These are phyloP conservation scores for Cupressus sempervirens DNA, from an alignment of 75 land plant genomes.

Conservation along the genomic window DNA sequence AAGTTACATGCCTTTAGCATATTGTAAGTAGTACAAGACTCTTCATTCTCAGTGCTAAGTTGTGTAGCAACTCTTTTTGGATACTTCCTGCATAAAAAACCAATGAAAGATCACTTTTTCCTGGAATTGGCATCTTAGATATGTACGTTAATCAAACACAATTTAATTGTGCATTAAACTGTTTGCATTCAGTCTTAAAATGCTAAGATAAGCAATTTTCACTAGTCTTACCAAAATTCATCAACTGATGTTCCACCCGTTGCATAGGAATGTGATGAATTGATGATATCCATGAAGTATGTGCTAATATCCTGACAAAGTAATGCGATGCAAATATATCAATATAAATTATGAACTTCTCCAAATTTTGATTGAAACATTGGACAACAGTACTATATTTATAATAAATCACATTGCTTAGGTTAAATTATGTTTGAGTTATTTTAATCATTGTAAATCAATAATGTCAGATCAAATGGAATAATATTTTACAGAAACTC, in stretches of 20 bases:
- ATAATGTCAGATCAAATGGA: neutral
- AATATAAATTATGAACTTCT: neutral
- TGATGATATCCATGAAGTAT: conserved; percentile 80
- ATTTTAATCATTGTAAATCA: neutral
- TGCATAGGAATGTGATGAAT: conserved; percentile 82
- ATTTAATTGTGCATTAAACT: neutral
- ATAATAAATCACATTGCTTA: neutral
- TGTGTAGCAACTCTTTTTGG: conserved; percentile 67
- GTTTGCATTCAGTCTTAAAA: neutral
- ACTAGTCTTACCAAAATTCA: conserved; percentile 70
- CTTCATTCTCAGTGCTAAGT: conserved; percentile 72
- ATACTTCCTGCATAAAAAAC: conserved; percentile 47
- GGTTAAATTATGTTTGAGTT: neutral
- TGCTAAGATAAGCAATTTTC: neutral
- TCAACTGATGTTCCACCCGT: conserved; percentile 84
- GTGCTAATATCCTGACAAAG: conserved; percentile 58
- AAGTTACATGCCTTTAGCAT: conserved; percentile 72
- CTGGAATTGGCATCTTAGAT: neutral
- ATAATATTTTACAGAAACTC: neutral
- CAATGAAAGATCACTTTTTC: neutral
- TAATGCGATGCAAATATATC: neutral
- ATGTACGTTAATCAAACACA: neutral
- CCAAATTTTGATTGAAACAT: neutral
- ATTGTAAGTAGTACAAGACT: conserved; percentile 94
- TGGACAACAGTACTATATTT: neutral